Base-by-base conservation (phyloP, 345 rosid species). In the Bruguiera parviflora region DNA sequence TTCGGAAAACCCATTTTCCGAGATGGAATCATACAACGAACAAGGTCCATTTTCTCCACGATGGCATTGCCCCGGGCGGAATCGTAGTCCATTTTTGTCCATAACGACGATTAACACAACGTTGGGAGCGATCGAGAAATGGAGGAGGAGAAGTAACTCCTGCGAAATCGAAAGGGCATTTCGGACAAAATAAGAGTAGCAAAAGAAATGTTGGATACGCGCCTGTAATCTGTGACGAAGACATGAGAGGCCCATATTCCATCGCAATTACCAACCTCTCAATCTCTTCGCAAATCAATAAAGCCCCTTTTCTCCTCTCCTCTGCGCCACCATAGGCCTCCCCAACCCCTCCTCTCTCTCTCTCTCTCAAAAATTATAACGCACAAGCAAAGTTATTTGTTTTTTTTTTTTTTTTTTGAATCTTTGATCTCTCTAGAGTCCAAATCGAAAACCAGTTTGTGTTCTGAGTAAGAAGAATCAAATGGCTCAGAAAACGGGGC, bases 401-500 rank as follows among this genome's bases (percentile, higher is more conserved):
- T 8, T 37, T 37, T 37, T 37, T 37, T n/a, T n/a, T n/a, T n/a
- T n/a, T n/a, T n/a, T n/a, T n/a, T n/a, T n/a, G n/a, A n/a, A n/a
- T n/a, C n/a, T n/a, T n/a, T 43, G 49, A 13, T 43, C 18, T 56
- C 0, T 24, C 18, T 24, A 22, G 15, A 24, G 25, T 22, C 2
- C 4, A 56, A 55, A 56, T 21, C 29, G 16, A 27, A 53, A 56
- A 56, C 59, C 0, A 15, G 49, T 13, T 24, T 56, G 15, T 27
- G 29, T 9, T 56, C 11, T 8, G 28, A 56, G 16, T 10, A 13
- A 33, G 8, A 19, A 52, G 53, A 11, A 27, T 5, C 16, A 18
- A 15, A 92, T 93, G 98, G 94, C 97, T 5, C 97, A 86, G 70
- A 85, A 85, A 60, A 85, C 98, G 5, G 98, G 88, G 83, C 89